These are phyloP conservation scores for Irineochytrium annulatum DNA, from an alignment of 192 early-diverging fungal species.

Conservation along the genomic window DNA sequence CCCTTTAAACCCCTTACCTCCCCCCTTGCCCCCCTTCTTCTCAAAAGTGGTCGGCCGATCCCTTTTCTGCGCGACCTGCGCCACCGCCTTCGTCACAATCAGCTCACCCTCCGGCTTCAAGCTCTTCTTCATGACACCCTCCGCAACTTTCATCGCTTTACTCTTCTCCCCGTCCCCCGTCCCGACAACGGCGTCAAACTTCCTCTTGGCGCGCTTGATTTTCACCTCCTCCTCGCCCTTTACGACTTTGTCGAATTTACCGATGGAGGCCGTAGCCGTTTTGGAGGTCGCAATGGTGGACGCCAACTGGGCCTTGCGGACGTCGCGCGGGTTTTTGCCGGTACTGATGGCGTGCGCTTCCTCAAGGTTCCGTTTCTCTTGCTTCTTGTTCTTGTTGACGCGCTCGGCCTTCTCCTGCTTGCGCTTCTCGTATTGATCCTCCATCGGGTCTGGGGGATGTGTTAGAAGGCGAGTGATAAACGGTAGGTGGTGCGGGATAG, in stretches of 20 bases:
- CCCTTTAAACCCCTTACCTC: too few relatives aligned
- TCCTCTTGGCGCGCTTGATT: conserved; percentile 46
- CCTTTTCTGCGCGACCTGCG: too few relatives aligned
- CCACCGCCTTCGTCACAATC: conserved; percentile 41
- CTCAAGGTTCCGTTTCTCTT: conserved; percentile 80
- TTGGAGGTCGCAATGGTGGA: conserved; percentile 71
- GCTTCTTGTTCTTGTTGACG: conserved; percentile 82
- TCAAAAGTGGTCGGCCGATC: too few relatives aligned
- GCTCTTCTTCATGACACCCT: conserved; percentile 35
- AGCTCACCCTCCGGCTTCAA: conserved; percentile 33
- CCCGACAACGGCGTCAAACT: conserved; percentile 37
- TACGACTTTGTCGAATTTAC: conserved; percentile 83
- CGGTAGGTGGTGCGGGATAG: not conserved
- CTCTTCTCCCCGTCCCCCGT: conserved; percentile 14
- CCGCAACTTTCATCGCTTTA: conserved; percentile 28
- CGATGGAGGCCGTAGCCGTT: conserved; percentile 81
- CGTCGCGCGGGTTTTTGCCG: conserved; percentile 33
- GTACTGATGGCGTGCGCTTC: conserved; percentile 62
- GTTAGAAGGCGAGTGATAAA: not conserved
- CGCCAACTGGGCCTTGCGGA: conserved; percentile 71
- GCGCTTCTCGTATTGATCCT: conserved; percentile 77
- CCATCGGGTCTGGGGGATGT: conserved; percentile 62
- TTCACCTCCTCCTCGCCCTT: conserved; percentile 82
- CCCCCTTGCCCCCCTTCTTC: too few relatives aligned
- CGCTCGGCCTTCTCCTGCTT: conserved; percentile 85